phyloP scores from a whole-genome alignment of 495 filamentous ascomycete species.

The Trichoderma virens region DNA sequence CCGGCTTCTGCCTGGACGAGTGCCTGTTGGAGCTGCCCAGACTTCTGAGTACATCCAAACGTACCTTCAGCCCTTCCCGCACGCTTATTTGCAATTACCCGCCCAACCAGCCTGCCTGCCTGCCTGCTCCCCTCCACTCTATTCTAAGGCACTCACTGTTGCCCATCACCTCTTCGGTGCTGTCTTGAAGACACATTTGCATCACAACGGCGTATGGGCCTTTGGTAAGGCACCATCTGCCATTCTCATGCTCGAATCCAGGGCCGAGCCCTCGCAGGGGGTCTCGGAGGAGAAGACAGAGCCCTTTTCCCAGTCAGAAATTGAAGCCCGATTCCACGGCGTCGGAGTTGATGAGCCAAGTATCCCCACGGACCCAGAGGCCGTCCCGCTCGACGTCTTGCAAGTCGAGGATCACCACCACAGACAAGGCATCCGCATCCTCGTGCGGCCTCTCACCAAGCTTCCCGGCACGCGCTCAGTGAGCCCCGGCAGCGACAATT shows the following conservation, averaged over 20 bases:
- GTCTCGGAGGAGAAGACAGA: constrained; percentile 43
- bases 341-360: constrained; percentile 26
- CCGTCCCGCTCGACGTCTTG: constrained; percentile 36
- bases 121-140: constrained; percentile 4
- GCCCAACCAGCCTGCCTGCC: neutral
- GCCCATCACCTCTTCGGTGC: neutral
- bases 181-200: neutral
- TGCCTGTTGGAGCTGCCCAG: neutral
- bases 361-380: constrained; percentile 23
- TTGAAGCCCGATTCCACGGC: constrained; percentile 31
- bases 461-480: constrained; percentile 30
- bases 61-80: neutral
- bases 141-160: neutral
- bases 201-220: constrained; percentile 2
- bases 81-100: neutral
- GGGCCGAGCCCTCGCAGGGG: constrained; percentile 22
- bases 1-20: constrained; percentile 1
- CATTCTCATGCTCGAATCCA: constrained; percentile 33
- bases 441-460: constrained; percentile 38
- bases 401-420: constrained; percentile 34
- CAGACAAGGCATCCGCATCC: constrained; percentile 36
- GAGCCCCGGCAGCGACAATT: constrained; percentile 38
- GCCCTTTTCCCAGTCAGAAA: constrained; percentile 41
- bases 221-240: neutral
- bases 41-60: neutral